These are phyloP conservation scores for Fennellomyces sp. DNA, from an alignment of 371 early-diverging fungal genomes.

Conservation along the genomic window DNA sequence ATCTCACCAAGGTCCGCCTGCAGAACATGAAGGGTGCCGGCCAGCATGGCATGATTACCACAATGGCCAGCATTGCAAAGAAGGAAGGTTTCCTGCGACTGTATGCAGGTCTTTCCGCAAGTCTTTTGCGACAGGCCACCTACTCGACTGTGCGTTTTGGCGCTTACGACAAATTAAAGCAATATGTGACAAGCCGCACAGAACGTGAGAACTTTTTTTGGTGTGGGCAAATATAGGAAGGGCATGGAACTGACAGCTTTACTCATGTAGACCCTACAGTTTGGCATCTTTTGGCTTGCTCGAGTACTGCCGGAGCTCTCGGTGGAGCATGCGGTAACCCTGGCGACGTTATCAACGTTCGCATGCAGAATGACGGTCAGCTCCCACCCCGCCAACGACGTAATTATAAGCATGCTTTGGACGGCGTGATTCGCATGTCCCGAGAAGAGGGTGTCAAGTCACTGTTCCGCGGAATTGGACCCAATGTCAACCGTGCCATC, in stretches of 20 bases:
- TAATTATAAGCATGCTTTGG: slow-evolving; percentile 68
- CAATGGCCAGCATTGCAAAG: slow-evolving; percentile 32
- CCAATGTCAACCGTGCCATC: slow-evolving; percentile 66
- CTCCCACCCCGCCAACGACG: slow-evolving; percentile 58
- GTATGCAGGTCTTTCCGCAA: slow-evolving; percentile 66
- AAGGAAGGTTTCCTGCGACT: slow-evolving; percentile 48
- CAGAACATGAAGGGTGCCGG: slow-evolving; percentile 53
- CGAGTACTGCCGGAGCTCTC: slow-evolving; percentile 60
- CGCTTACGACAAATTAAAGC: slow-evolving; percentile 61
- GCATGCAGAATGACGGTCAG: slow-evolving; percentile 75
- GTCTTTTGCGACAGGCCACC: slow-evolving; percentile 68
- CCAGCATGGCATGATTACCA: slow-evolving; percentile 38
- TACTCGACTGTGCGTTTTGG: slow-evolving; percentile 75
- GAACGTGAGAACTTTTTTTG: slow-evolving; percentile 4
- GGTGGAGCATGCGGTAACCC: slow-evolving; percentile 77
- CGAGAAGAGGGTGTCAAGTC: slow-evolving; percentile 57
- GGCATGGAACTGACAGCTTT: no score
- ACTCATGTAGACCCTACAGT: slow-evolving; percentile 30
- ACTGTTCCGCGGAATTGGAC: slow-evolving; percentile 62
- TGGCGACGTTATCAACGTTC: slow-evolving; percentile 73
- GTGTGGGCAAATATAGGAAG: not conserved
- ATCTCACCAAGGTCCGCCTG: slow-evolving; percentile 71
- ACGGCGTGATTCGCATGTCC: slow-evolving; percentile 61
- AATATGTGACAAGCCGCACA: slow-evolving; percentile 8
- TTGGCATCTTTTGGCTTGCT: slow-evolving; percentile 54